These are phyloP conservation scores for Suillus sp. DNA, from an alignment of 768 basidiomycete genomes.

Conservation along the genomic window DNA sequence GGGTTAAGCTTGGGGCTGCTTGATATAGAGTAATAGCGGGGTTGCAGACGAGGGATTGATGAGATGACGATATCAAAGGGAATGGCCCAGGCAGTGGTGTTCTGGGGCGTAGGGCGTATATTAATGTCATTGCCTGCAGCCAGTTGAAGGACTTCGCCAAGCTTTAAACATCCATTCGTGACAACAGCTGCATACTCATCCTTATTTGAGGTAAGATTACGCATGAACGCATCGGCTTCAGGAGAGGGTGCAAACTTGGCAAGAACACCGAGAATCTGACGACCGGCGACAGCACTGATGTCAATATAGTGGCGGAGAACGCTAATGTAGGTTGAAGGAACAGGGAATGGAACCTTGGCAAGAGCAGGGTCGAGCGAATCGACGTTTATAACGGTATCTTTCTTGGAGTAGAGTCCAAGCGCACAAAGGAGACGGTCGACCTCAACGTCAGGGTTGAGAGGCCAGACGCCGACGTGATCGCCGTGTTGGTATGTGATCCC, in stretches of 20 bases:
- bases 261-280: constrained; percentile 87
- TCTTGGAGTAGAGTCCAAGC: constrained; percentile 81
- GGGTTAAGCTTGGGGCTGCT: constrained; percentile 93
- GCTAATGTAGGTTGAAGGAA: constrained; percentile 91
- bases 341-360: constrained; percentile 98
- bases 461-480: constrained; percentile 98
- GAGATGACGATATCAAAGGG: constrained; percentile 98
- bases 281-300: constrained; percentile 91
- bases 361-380: constrained; percentile 97
- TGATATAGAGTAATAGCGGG: constrained; percentile 98
- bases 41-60: constrained; percentile 89
- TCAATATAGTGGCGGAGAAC: constrained; percentile 97
- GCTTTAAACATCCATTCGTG: constrained; percentile 80
- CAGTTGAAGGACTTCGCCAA: constrained; percentile 90
- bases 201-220: constrained; percentile 82
- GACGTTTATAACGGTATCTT: constrained; percentile 83
- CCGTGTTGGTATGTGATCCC: constrained; percentile 99
- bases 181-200: constrained; percentile 82
- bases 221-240: constrained; percentile 72
- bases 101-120: constrained; percentile 59
- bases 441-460: constrained; percentile 89
- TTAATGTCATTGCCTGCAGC: constrained; percentile 79
- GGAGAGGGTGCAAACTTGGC: constrained; percentile 87
- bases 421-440: constrained; percentile 86
- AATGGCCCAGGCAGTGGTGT: constrained; percentile 85